Conservation (phyloP, 352 stramenopile genomes). For the Pythium biforme region DNA sequence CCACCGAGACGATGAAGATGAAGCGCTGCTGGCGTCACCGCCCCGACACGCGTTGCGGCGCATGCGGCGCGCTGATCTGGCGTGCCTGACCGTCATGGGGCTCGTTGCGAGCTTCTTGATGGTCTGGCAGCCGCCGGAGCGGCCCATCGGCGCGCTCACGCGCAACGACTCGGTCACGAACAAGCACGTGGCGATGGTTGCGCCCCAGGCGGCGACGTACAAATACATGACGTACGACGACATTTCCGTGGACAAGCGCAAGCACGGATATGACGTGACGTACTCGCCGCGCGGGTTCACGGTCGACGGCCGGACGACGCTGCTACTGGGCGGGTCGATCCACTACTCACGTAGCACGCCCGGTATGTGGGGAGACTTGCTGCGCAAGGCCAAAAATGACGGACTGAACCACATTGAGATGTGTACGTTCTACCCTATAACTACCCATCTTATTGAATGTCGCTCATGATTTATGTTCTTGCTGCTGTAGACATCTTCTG, state of each 20-base stretch:
- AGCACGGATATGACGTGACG: constrained; percentile 47
- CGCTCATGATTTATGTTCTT: neutral
- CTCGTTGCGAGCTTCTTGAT: constrained; percentile 55
- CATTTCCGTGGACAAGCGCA: constrained; percentile 37
- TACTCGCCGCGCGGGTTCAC: constrained; percentile 54
- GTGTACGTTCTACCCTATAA: too few relatives aligned
- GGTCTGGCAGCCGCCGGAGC: constrained; percentile 40
- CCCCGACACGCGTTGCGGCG: constrained; percentile 16
- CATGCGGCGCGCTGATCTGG: constrained; percentile 49
- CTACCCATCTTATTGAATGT: too few relatives aligned
- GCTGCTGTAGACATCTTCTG: constrained; percentile 61
- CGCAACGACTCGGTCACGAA: neutral
- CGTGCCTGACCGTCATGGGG: constrained; percentile 42
- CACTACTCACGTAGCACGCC: constrained; percentile 56
- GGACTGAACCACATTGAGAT: constrained; percentile 75
- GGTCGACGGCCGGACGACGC: constrained; percentile 51
- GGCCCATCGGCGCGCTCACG: constrained; percentile 43
- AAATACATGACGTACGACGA: constrained; percentile 66
- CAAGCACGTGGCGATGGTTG: neutral
- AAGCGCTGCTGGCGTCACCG: neutral
- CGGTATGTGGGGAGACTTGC: constrained; percentile 51
- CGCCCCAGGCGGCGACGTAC: neutral
- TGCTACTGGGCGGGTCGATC: constrained; percentile 70
- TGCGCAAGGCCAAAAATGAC: constrained; percentile 65
- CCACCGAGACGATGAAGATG: neutral